Evolutionary conservation across 495 filamentous ascomycete species (phyloP).

Genomic region (Massariosphaeria phaeospora): DNA sequence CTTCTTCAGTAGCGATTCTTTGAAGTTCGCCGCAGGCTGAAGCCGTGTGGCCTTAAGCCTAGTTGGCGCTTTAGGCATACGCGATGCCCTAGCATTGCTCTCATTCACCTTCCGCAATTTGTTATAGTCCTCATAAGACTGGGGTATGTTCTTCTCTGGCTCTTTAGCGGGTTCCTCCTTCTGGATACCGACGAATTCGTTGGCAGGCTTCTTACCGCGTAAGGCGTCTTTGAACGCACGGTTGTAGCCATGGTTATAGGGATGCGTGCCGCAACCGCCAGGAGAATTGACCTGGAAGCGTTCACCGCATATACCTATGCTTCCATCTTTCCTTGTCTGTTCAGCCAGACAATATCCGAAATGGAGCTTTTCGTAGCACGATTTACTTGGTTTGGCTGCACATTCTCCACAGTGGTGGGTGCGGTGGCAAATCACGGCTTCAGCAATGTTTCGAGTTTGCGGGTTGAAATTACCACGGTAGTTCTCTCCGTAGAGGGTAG

Average conservation of each 20-base stretch:
- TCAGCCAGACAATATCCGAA: neutral
- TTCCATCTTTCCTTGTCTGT: neutral
- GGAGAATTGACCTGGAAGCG: neutral
- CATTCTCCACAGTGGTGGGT: neutral
- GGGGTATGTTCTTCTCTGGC: neutral
- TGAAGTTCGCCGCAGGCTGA: neutral
- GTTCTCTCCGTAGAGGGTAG: too few species aligned
- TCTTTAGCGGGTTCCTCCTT: neutral
- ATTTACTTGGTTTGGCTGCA: neutral
- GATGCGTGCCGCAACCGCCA: neutral
- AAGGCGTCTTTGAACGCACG: neutral
- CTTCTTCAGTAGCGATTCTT: neutral
- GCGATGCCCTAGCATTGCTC: neutral
- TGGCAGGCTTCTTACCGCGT: neutral
- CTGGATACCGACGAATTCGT: too few species aligned
- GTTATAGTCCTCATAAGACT: neutral
- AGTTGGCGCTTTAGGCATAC: neutral
- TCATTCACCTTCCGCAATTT: neutral
- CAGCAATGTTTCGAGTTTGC: neutral
- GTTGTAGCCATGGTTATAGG: neutral
- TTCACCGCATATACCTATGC: neutral
- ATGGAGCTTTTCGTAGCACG: neutral
- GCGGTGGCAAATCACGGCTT: neutral
- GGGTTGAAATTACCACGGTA: too few species aligned
- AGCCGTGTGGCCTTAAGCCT: neutral